These are phyloP conservation scores for Hemisphaericaspora xylofermentans DNA, from an alignment of 1,139 yeast species.

Conservation along the genomic window DNA sequence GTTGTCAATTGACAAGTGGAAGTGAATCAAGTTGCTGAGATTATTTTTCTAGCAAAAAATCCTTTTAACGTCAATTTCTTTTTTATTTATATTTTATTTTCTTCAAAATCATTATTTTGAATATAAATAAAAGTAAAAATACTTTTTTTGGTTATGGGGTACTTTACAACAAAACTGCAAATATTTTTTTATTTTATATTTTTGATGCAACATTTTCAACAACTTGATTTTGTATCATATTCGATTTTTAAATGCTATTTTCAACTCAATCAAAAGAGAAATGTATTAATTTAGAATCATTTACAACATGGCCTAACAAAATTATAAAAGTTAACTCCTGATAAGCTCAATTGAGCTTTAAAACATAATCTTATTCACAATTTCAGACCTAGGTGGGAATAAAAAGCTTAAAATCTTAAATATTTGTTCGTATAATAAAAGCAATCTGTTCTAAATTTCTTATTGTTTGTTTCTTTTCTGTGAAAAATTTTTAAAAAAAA, in stretches of 20 bases:
- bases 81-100: neutral
- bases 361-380: too few species aligned
- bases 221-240: too few species aligned
- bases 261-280: neutral
- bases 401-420: neutral
- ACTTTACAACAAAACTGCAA: neutral
- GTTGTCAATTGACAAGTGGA: neutral
- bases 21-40: neutral
- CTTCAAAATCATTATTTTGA: too few species aligned
- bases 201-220: neutral
- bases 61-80: neutral
- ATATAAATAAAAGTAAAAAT: too few species aligned
- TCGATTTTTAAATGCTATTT: neutral
- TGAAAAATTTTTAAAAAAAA: too few species aligned
- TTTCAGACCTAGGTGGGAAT: too few species aligned
- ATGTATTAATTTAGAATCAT: neutral
- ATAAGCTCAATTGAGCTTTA: neutral
- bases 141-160: slow-evolving; percentile 1
- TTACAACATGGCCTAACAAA: neutral
- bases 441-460: neutral
- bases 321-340: neutral
- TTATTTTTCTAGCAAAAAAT: neutral
- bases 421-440: neutral
- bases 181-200: neutral
- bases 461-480: too few species aligned